Conservation (phyloP, 352 stramenopile genomes). For the Plasmopara viticola region DNA sequence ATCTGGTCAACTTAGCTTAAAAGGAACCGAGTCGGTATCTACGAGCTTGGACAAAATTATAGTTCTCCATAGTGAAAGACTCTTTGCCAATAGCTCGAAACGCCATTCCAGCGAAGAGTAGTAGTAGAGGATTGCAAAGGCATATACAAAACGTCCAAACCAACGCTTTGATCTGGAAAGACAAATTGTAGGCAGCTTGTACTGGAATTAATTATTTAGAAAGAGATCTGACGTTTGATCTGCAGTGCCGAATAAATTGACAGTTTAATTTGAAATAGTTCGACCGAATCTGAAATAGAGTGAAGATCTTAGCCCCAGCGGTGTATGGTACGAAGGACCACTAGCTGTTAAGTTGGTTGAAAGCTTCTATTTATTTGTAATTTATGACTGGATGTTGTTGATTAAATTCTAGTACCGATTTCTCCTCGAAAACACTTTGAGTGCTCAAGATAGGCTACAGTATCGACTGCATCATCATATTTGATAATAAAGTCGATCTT, state of each 20-base stretch:
- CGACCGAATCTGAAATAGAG: background rate
- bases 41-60: conserved; percentile 8
- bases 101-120: background rate
- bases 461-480: background rate
- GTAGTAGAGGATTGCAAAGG: background rate
- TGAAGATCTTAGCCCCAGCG: conserved; percentile 2
- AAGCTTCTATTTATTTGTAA: background rate
- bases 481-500: background rate
- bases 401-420: background rate
- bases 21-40: background rate
- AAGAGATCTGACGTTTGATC: background rate
- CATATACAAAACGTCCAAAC: conserved; percentile 9
- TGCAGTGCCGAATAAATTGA: conserved; percentile 5
- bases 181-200: background rate
- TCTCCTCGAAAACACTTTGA: background rate
- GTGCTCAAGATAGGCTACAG: background rate
- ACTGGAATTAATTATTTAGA: conserved; percentile 7
- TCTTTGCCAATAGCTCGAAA: background rate
- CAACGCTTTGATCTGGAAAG: background rate
- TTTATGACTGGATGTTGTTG: background rate
- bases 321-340: background rate
- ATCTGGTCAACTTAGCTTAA: conserved; percentile 1
- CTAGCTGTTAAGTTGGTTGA: background rate
- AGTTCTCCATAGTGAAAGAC: conserved; percentile 1
- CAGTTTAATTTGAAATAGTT: conserved; percentile 7